These are phyloP conservation scores for Angomonas ambiguus DNA, from an alignment of 208 protist genomes.

Conservation along the genomic window DNA sequence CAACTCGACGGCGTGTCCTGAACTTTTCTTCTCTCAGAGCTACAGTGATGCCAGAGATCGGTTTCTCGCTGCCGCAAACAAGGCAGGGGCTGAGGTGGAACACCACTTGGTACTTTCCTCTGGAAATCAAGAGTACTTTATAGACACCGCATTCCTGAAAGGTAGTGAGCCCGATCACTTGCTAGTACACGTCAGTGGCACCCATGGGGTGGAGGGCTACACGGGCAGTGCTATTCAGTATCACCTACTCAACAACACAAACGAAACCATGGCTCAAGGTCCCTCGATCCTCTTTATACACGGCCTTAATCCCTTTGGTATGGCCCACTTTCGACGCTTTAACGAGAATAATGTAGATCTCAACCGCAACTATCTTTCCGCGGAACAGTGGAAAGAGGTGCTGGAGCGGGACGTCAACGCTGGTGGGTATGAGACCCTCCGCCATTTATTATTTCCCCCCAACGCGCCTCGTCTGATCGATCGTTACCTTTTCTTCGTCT, in stretches of 20 bases:
- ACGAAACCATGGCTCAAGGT: slow-evolving; percentile 32
- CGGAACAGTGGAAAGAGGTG: slow-evolving; percentile 45
- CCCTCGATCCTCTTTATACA: slow-evolving; percentile 84
- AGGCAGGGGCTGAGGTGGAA: slow-evolving; percentile 37
- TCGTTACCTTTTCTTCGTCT: slow-evolving; percentile 56
- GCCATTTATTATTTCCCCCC: slow-evolving; percentile 21
- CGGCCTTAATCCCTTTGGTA: slow-evolving; percentile 84
- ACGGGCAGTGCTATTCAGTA: slow-evolving; percentile 79
- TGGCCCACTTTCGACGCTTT: slow-evolving; percentile 65
- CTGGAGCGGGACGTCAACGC: slow-evolving; percentile 32
- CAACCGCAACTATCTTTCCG: slow-evolving; percentile 71
- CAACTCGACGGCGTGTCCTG: slow-evolving; percentile 53
- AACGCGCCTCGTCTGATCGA: slow-evolving; percentile 60
- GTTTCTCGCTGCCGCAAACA: slow-evolving; percentile 61
- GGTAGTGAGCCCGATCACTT: slow-evolving; percentile 44
- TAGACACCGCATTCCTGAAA: slow-evolving; percentile 72
- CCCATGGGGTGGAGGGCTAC: slow-evolving; percentile 81
- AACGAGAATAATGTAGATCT: slow-evolving; percentile 89
- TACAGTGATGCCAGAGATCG: slow-evolving; percentile 66
- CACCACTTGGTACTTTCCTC: slow-evolving; percentile 40
- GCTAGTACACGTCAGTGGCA: slow-evolving; percentile 75
- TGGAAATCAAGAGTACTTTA: slow-evolving; percentile 59
- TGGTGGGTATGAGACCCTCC: slow-evolving; percentile 44
- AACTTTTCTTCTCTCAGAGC: slow-evolving; percentile 56
- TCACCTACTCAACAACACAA: slow-evolving; percentile 64